Base-by-base conservation (phyloP, 2,329 filamentous ascomycete species). In the Lojkania enalia region DNA sequence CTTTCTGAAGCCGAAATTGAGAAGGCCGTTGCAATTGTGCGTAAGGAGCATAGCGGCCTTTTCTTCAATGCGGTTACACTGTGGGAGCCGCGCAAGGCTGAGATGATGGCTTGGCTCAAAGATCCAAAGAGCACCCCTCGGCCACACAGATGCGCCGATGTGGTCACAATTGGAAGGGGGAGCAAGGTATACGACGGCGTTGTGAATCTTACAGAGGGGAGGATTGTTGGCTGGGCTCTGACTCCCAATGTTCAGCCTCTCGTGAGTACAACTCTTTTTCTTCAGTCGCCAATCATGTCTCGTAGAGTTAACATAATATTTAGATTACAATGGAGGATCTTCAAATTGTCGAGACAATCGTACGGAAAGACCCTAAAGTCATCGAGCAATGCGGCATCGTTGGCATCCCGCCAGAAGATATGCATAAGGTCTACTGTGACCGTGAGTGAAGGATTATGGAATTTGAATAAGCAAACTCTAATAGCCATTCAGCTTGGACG, bases 351-450 rank as follows among this genome's bases (percentile, higher is more conserved):
- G 91, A 96, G 71, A 77, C 80, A 44, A 73, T 91, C 35, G 82
- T 84, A 48, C 82, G 90, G 54, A 84, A 83, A 58, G 89, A 96
- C 63, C 82, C 88, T 12, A 87, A 86, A 60, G 90, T 96, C 48
- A 94, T 96, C 55, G 89, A 96, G 71, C 90, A 96, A 70, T 96
- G 91, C 62, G 81, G 80, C 5, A 80, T 96, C 48, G 81, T 90
- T 47, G 91, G 91, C 1, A 88, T 96, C 48, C 82, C 88, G 11
- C 79, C 78, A 44, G 79, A 87, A 55, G 88, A 95, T 49, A 96
- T 96, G 91, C 76, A 94, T 76, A 96, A 96, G 72, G 88, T 96
- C 36, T 96, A 95, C 75, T 95, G 90, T 70, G 91, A 96, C 66
- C 90, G 83, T 79, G 66, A 71, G 80, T 78, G 25, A 4, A 20